A percentile compares a stretch with the other conserved stretches of the same genome.
Evolutionary conservation across 148 eudicot genomes (phyloP).

Genomic region (Nyssa sinensis): DNA sequence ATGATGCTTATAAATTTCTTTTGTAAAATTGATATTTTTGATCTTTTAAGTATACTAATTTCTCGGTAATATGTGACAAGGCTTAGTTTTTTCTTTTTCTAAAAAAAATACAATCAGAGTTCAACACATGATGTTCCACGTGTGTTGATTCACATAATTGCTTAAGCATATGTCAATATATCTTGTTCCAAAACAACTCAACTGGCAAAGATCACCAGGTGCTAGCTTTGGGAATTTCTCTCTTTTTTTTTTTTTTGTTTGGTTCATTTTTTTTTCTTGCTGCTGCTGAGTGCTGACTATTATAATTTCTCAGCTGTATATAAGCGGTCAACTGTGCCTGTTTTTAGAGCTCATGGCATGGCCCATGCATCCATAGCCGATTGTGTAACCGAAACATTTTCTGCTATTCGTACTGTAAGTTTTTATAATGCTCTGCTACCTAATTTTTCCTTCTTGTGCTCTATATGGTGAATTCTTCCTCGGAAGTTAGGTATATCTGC

Average conservation of each 20-base stretch:
- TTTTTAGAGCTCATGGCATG: conserved; percentile 83
- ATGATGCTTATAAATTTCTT: neutral
- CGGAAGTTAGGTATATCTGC: neutral
- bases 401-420: conserved; percentile 96
- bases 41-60: neutral
- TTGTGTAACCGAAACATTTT: conserved; percentile 84
- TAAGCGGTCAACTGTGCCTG: conserved; percentile 81
- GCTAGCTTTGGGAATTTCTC: neutral
- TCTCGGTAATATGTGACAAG: neutral
- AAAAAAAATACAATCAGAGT: neutral
- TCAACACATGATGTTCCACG: neutral
- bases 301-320: conserved; percentile 63
- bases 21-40: neutral
- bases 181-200: neutral
- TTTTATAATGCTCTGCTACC: conserved; percentile 1
- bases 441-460: neutral
- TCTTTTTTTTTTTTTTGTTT: neutral
- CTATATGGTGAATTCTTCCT: neutral
- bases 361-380: conserved; percentile 90
- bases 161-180: neutral
- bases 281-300: conserved; percentile 21
- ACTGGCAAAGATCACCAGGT: neutral
- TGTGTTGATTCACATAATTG: no score
- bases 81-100: neutral
- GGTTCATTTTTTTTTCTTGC: conserved; percentile 9